A percentile compares a stretch with the other conserved stretches of the same genome.
Evolutionary conservation across 441 rosid genomes (phyloP).

Genomic region (Mallotus japonicus): DNA sequence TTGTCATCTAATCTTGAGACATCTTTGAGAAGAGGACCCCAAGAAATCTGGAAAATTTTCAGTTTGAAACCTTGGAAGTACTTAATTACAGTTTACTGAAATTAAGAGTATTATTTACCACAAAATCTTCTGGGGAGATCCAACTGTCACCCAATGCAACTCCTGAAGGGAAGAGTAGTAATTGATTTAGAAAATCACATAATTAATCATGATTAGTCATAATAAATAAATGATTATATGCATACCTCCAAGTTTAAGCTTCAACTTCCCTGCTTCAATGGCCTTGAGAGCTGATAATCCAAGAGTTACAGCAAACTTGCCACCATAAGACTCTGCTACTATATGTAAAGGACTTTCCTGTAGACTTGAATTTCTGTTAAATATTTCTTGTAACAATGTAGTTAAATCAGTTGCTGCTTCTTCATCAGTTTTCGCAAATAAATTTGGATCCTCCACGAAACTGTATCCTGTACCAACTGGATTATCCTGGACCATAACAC

Average conservation of each 20-base stretch:
- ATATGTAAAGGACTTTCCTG: constrained; percentile 65
- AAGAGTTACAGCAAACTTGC: constrained; percentile 73
- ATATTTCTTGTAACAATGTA: constrained; percentile 46
- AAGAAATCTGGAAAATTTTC: constrained; percentile 50
- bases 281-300: constrained; percentile 59
- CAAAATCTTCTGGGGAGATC: constrained; percentile 95
- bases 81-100: neutral
- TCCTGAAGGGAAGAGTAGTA: constrained; percentile 35
- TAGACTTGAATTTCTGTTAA: constrained; percentile 39
- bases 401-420: constrained; percentile 79
- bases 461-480: constrained; percentile 95
- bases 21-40: constrained; percentile 82
- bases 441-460: constrained; percentile 56
- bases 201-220: neutral
- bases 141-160: constrained; percentile 77
- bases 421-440: constrained; percentile 65
- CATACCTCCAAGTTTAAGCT: constrained; percentile 71
- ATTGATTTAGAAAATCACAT: neutral
- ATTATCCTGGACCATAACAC: constrained; percentile 47
- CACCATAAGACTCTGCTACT: constrained; percentile 92
- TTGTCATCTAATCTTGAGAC: constrained; percentile 63
- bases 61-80: neutral
- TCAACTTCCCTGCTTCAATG: constrained; percentile 55
- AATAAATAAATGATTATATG: neutral
- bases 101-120: constrained; percentile 38